Evolutionary conservation across 371 early-diverging fungal genomes (phyloP).

Genomic region (Saksenaea oblongispora): DNA sequence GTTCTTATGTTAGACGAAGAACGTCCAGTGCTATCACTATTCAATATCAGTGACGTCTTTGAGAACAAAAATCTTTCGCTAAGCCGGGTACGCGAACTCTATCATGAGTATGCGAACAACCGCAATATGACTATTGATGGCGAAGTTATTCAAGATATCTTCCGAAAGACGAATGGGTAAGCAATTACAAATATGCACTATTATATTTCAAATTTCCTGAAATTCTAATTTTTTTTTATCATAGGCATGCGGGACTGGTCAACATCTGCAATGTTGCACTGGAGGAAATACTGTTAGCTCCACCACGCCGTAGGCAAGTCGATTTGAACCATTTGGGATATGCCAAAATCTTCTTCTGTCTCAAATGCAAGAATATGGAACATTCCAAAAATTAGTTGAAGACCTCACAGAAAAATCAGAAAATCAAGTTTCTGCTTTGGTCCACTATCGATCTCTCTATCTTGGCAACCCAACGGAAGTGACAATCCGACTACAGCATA

Average conservation of each 20-base stretch:
- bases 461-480: not conserved
- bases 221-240: not conserved
- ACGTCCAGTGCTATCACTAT: too few relatives aligned
- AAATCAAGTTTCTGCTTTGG: not conserved
- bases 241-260: conserved; percentile 11
- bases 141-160: not conserved
- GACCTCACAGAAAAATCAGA: not conserved
- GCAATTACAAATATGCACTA: too few relatives aligned
- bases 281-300: not conserved
- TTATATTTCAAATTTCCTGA: too few relatives aligned
- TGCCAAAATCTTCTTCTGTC: conserved; percentile 11
- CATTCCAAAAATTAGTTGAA: not conserved
- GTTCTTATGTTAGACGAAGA: too few relatives aligned
- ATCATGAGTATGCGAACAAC: not conserved
- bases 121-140: not conserved
- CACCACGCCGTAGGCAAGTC: not conserved
- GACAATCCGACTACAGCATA: not conserved
- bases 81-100: not conserved
- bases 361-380: not conserved
- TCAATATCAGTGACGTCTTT: too few relatives aligned
- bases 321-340: conserved; percentile 63
- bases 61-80: too few relatives aligned
- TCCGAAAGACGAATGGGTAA: not conserved
- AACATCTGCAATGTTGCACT: conserved; percentile 6
- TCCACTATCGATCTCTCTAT: not conserved